Evolutionary conservation across 768 basidiomycete species (phyloP).

Genomic region (Leucogyrophana mollusca): DNA sequence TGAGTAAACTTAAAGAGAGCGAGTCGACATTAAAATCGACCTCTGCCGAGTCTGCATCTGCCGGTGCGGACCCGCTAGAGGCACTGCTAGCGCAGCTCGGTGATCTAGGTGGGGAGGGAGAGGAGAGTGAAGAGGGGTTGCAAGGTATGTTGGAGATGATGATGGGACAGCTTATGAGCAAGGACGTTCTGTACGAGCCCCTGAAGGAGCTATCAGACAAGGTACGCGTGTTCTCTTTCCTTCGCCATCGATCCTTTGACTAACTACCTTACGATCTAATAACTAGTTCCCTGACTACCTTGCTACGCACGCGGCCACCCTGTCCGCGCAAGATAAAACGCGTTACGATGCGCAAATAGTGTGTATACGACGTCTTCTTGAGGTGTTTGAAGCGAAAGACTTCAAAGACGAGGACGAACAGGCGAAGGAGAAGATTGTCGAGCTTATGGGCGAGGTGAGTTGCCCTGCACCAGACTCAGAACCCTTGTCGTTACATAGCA

Average conservation of each 20-base stretch:
- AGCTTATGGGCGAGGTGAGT: slow-evolving; percentile 74
- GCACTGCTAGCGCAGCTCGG: slow-evolving; percentile 51
- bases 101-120: slow-evolving; percentile 35
- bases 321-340: slow-evolving; percentile 57
- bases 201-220: slow-evolving; percentile 76
- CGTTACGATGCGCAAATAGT: slow-evolving; percentile 63
- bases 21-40: slow-evolving; percentile 41
- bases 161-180: slow-evolving; percentile 80
- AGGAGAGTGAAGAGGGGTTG: slow-evolving; percentile 49
- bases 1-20: slow-evolving; percentile 71
- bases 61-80: slow-evolving; percentile 41
- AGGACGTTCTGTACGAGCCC: slow-evolving; percentile 84
- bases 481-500: neutral
- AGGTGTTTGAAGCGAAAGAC: slow-evolving; percentile 58
- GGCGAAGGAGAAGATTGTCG: slow-evolving; percentile 48
- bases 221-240: slow-evolving; percentile 34
- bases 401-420: slow-evolving; percentile 57
- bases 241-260: neutral
- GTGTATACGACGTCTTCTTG: slow-evolving; percentile 57
- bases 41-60: slow-evolving; percentile 2
- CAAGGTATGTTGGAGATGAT: slow-evolving; percentile 73
- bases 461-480: too few relatives aligned
- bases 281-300: slow-evolving; percentile 69
- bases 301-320: slow-evolving; percentile 45
- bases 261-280: neutral